Evolutionary conservation across 208 protist species (phyloP).

Genomic region (Tetramitus jugosus): DNA sequence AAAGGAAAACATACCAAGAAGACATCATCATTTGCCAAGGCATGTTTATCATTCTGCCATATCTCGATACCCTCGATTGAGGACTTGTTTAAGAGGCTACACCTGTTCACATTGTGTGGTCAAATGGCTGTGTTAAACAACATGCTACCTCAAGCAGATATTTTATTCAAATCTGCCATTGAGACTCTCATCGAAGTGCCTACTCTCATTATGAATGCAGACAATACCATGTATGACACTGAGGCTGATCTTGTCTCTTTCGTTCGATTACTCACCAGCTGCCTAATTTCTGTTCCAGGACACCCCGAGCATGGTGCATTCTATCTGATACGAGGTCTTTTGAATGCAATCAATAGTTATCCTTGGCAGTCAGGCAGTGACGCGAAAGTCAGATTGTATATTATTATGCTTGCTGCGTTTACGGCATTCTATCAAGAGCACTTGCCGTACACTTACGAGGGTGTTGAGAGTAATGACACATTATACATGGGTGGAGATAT

Average conservation of each 20-base stretch:
- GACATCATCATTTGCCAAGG: constrained; percentile 20
- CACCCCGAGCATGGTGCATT: constrained; percentile 18
- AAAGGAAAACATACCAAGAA: constrained; percentile 19
- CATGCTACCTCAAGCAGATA: constrained; percentile 1
- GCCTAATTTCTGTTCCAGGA: not conserved
- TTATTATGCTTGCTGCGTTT: not conserved
- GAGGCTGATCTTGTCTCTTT: not conserved
- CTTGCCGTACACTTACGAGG: not conserved
- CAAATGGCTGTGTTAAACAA: constrained; percentile 3
- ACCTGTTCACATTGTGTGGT: constrained; percentile 41
- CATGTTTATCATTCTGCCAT: constrained; percentile 54
- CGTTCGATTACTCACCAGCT: not conserved
- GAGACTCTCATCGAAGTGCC: not conserved
- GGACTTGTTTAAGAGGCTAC: constrained; percentile 40
- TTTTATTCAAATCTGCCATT: not conserved
- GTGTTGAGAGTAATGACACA: not conserved
- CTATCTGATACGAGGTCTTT: not conserved
- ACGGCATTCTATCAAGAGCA: not conserved
- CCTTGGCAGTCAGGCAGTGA: not conserved
- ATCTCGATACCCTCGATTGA: constrained; percentile 65
- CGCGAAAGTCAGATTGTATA: constrained; percentile 1
- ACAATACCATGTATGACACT: not conserved
- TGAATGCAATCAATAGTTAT: not conserved
- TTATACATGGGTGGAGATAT: constrained; percentile 1
- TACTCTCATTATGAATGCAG: not conserved